Evolutionary conservation across 73 alveolate species (phyloP).

Genomic region (Strombidium stylifer): DNA sequence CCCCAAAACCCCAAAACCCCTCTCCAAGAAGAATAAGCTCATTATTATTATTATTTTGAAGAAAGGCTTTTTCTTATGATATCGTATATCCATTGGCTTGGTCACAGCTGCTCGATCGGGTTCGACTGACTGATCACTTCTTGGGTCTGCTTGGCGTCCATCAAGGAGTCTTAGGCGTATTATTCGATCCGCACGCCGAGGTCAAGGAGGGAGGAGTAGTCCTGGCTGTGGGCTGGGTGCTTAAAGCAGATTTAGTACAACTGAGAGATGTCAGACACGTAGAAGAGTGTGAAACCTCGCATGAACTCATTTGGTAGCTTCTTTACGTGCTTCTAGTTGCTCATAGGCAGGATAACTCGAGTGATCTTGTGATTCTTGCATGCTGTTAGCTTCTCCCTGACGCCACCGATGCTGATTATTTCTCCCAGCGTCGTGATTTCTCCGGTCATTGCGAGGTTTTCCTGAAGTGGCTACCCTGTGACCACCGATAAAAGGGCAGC

Average conservation of each 20-base stretch:
- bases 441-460: slow-evolving; percentile 80
- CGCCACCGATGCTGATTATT: slow-evolving; percentile 80
- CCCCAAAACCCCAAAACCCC: too few relatives aligned
- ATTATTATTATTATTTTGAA: too few relatives aligned
- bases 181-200: too few relatives aligned
- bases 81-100: too few relatives aligned
- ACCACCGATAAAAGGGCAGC: slow-evolving; percentile 69
- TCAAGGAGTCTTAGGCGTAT: too few relatives aligned
- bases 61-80: too few relatives aligned
- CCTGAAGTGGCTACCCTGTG: slow-evolving; percentile 48
- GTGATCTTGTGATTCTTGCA: slow-evolving; percentile 61
- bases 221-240: too few relatives aligned
- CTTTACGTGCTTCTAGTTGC: slow-evolving; percentile 45
- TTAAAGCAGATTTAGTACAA: slow-evolving; percentile 48
- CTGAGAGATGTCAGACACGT: slow-evolving; percentile 44
- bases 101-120: too few relatives aligned
- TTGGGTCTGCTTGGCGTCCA: too few relatives aligned
- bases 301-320: slow-evolving; percentile 58
- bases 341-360: slow-evolving; percentile 48
- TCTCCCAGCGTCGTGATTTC: slow-evolving; percentile 78
- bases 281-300: slow-evolving; percentile 54
- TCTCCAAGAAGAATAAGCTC: too few relatives aligned
- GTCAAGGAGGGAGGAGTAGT: too few relatives aligned
- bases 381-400: slow-evolving; percentile 64
- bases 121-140: too few relatives aligned